phyloP scores from a whole-genome alignment of 2,329 filamentous ascomycete species.

The Botrytis hyacinthi region DNA sequence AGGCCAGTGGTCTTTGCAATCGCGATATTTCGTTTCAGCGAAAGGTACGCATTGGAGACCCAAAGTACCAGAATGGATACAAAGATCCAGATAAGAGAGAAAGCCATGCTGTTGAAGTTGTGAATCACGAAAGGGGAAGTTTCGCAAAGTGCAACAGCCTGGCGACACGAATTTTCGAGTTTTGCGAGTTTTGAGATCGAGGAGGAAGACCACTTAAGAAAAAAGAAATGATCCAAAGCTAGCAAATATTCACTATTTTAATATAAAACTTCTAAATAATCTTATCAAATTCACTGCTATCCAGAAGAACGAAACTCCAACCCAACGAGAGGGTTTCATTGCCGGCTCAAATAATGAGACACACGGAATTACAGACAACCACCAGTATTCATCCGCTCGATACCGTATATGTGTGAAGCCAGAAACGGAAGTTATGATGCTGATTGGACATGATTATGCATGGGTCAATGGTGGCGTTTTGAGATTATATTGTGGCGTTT shows the following conservation, averaged over 20 bases:
- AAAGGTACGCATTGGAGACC: neutral
- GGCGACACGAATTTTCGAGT: neutral
- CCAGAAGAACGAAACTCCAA: neutral
- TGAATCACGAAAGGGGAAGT: neutral
- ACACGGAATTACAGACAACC: neutral
- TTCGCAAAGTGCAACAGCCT: neutral
- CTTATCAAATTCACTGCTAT: neutral
- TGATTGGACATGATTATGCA: neutral
- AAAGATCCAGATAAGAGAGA: neutral
- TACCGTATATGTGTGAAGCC: neutral
- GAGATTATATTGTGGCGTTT: neutral
- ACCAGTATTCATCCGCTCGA: neutral
- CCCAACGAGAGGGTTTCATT: neutral
- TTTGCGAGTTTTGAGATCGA: neutral
- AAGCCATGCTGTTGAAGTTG: neutral
- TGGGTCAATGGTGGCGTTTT: neutral
- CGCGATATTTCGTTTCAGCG: neutral
- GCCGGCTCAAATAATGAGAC: neutral
- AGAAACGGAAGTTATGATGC: too few species aligned
- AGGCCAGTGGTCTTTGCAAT: neutral
- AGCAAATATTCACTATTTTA: neutral
- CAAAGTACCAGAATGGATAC: neutral
- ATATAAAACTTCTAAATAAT: neutral
- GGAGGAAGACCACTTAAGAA: neutral
- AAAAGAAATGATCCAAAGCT: neutral